These are phyloP conservation scores for Wickerhamiella qilinensis DNA, from an alignment of 805 yeast species.

Conservation along the genomic window DNA sequence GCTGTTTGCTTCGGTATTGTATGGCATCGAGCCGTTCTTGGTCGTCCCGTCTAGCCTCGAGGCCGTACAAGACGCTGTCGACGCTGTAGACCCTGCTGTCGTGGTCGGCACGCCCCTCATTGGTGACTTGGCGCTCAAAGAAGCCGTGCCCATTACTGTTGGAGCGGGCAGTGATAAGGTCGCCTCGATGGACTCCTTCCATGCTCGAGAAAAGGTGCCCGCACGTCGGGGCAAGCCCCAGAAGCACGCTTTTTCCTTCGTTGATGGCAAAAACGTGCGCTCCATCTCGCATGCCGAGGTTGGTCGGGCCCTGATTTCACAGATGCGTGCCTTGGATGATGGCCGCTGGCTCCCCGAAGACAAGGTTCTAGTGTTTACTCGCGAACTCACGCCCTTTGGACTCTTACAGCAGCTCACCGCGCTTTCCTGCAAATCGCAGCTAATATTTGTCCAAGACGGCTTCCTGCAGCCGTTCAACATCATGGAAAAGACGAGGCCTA, in stretches of 20 bases:
- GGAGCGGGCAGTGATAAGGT: constrained; percentile 1
- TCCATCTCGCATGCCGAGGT: constrained; percentile 14
- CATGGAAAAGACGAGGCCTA: constrained; percentile 14
- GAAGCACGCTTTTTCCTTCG: background rate
- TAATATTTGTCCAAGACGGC: constrained; percentile 10
- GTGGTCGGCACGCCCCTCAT: background rate
- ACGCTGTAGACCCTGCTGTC: constrained; percentile 2
- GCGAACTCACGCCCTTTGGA: constrained; percentile 15
- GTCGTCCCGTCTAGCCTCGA: constrained; percentile 1
- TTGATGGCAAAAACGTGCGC: background rate
- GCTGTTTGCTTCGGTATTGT: constrained; percentile 12
- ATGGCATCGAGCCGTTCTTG: constrained; percentile 5
- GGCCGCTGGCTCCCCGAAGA: constrained; percentile 19
- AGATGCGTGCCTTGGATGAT: constrained; percentile 20
- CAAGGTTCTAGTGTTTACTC: constrained; percentile 18
- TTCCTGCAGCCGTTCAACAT: constrained; percentile 12
- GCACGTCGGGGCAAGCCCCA: background rate
- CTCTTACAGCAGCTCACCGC: constrained; percentile 20
- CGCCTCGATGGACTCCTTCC: constrained; percentile 4
- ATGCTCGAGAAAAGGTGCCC: background rate
- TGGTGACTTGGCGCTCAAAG: constrained; percentile 1
- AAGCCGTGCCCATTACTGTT: constrained; percentile 1
- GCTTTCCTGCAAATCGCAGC: constrained; percentile 14
- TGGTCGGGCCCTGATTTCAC: constrained; percentile 24
- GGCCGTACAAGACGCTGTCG: constrained; percentile 2